phyloP scores from a whole-genome alignment of 352 stramenopile genomes.

The Pythium rhizo-oryzae region DNA sequence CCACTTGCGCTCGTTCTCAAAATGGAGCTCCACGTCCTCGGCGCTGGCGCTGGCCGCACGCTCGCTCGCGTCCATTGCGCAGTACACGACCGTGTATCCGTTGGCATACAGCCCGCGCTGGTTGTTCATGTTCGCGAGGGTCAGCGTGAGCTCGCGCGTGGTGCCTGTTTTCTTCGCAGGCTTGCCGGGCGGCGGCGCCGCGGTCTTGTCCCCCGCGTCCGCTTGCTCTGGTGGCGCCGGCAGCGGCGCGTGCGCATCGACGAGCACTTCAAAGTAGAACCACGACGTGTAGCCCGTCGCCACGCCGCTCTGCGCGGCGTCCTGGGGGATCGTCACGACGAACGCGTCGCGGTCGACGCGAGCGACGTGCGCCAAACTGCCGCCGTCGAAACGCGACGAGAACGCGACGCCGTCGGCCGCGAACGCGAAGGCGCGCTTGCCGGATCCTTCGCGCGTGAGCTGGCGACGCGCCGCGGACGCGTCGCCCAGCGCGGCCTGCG shows the following conservation, averaged over 20 bases:
- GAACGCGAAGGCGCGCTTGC: slow-evolving; percentile 42
- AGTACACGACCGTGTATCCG: slow-evolving; percentile 38
- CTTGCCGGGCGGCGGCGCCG: background rate
- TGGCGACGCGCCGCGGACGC: background rate
- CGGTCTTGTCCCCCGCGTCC: no score
- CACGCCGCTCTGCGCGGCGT: slow-evolving; percentile 41
- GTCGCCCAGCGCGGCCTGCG: background rate
- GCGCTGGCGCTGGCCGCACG: no score
- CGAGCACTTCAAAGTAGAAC: slow-evolving; percentile 46
- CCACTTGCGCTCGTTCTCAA: slow-evolving; percentile 44
- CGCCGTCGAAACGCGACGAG: slow-evolving; percentile 43
- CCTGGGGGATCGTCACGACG: slow-evolving; percentile 42
- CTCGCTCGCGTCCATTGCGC: slow-evolving; percentile 23
- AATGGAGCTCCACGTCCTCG: slow-evolving; percentile 26
- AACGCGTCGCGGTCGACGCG: slow-evolving; percentile 28
- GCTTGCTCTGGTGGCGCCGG: background rate
- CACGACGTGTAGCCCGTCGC: slow-evolving; percentile 50
- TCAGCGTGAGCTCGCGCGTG: slow-evolving; percentile 28
- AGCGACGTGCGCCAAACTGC: slow-evolving; percentile 34
- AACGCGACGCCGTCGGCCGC: slow-evolving; percentile 35
- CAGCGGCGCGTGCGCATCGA: background rate
- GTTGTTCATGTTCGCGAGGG: slow-evolving; percentile 48
- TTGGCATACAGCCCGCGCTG: slow-evolving; percentile 44
- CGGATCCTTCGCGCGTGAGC: slow-evolving; percentile 27
- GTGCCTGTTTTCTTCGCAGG: slow-evolving; percentile 3